Evolutionary conservation across 352 stramenopile genomes (phyloP).

Genomic region (Pythium aquatile): DNA sequence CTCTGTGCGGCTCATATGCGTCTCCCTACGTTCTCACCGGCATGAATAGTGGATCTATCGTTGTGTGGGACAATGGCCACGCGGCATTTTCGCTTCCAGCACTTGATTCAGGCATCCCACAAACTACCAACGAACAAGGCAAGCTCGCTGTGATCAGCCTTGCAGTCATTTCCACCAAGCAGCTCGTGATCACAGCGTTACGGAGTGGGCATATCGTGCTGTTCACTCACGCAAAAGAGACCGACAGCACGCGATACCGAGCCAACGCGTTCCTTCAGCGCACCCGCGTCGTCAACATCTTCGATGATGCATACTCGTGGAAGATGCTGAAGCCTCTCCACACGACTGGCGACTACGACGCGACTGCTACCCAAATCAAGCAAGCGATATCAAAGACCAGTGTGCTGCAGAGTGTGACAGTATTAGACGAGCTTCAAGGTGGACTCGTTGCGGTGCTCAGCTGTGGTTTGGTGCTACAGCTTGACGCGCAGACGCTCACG

Average conservation of each 20-base stretch:
- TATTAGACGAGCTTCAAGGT: constrained; percentile 27
- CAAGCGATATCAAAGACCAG: constrained; percentile 1
- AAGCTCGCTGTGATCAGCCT: constrained; percentile 33
- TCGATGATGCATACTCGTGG: constrained; percentile 19
- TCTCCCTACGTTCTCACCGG: constrained; percentile 55
- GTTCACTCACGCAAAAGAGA: constrained; percentile 15
- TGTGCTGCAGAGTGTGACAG: constrained; percentile 15
- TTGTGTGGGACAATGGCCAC: constrained; percentile 57
- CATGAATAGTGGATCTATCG: constrained; percentile 41
- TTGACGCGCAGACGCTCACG: constrained; percentile 15
- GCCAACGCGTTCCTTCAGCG: constrained; percentile 24
- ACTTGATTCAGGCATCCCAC: constrained; percentile 13
- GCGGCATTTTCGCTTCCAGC: constrained; percentile 40
- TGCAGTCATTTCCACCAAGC: constrained; percentile 31
- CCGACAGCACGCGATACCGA: constrained; percentile 13
- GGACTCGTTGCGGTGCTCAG: constrained; percentile 18
- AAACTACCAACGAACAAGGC: background rate
- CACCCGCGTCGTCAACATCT: constrained; percentile 8
- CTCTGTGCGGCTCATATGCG: constrained; percentile 41
- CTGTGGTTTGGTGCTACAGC: constrained; percentile 13
- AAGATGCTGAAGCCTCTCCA: constrained; percentile 3
- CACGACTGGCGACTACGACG: background rate
- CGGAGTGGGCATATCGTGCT: constrained; percentile 31
- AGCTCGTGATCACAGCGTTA: constrained; percentile 44
- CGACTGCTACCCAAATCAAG: constrained; percentile 6